Percentiles rank a stretch among this genome's conserved stretches.
Evolutionary conservation across 805 yeast genomes (phyloP).

Genomic region (Saturnispora dispora): DNA sequence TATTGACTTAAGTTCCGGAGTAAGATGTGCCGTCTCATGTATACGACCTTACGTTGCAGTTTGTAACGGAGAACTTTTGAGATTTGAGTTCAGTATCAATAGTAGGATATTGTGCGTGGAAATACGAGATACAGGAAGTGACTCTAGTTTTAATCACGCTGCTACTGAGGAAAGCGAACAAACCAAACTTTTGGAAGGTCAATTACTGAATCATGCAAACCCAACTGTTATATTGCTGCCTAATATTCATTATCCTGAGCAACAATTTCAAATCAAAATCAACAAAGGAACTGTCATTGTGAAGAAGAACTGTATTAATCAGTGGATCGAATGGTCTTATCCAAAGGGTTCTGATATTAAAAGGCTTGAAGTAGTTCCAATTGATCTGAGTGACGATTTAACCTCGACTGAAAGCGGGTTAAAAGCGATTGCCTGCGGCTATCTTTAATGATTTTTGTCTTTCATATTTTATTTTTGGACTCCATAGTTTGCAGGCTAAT

Average conservation of each 20-base stretch:
- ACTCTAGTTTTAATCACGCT: background rate
- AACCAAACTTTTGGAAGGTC: background rate
- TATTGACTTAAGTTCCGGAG: conserved; percentile 34
- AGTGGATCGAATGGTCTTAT: conserved; percentile 56
- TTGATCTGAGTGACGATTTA: background rate
- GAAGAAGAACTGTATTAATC: conserved; percentile 40
- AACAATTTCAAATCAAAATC: conserved; percentile 39
- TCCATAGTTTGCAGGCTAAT: conserved; percentile 24
- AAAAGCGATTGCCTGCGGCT: conserved; percentile 30
- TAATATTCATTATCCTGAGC: conserved; percentile 53
- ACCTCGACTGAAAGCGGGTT: conserved; percentile 14
- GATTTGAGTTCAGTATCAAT: conserved; percentile 51
- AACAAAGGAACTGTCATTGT: conserved; percentile 44
- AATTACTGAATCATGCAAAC: background rate
- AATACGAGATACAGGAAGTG: background rate
- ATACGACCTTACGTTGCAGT: conserved; percentile 69
- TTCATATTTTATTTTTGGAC: background rate
- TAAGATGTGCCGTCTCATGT: conserved; percentile 66
- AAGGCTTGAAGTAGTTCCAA: background rate
- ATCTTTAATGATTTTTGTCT: conserved; percentile 11
- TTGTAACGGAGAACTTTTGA: conserved; percentile 47
- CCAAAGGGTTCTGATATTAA: background rate
- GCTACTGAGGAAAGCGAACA: background rate
- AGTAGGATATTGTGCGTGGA: conserved; percentile 36
- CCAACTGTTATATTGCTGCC: conserved; percentile 68